Percentiles rank a stretch among this genome's conserved stretches.
Conservation (phyloP, 345 rosid species). For the Salix dunnii region DNA sequence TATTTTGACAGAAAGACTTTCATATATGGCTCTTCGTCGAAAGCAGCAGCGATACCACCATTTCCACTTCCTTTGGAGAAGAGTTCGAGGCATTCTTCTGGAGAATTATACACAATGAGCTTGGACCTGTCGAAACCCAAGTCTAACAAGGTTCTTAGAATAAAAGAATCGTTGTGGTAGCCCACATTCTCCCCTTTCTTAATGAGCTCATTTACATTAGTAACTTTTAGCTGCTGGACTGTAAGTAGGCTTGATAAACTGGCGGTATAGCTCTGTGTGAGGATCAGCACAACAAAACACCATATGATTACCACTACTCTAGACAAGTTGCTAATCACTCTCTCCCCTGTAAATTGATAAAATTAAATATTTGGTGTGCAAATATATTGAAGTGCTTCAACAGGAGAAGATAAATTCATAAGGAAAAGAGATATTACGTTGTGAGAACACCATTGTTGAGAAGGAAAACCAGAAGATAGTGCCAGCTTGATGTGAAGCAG, state of each 20-base stretch:
- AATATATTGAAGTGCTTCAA: not conserved
- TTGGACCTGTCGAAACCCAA: slow-evolving; percentile 17
- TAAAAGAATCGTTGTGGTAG: slow-evolving; percentile 38
- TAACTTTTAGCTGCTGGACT: slow-evolving; percentile 39
- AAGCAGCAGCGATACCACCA: too few relatives aligned
- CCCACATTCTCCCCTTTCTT: slow-evolving; percentile 40
- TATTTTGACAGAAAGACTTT: too few relatives aligned
- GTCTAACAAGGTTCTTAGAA: slow-evolving; percentile 22
- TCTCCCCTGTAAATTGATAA: slow-evolving; percentile 43
- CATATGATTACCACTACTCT: slow-evolving; percentile 51
- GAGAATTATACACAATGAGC: slow-evolving; percentile 8
- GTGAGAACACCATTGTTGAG: slow-evolving; percentile 61
- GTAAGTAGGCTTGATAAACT: slow-evolving; percentile 57
- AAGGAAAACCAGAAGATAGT: slow-evolving; percentile 71
- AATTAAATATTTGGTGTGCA: not conserved
- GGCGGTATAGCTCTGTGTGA: slow-evolving; percentile 57
- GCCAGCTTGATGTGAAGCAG: slow-evolving; percentile 39
- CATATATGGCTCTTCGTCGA: too few relatives aligned
- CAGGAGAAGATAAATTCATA: not conserved
- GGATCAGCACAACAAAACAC: slow-evolving; percentile 65
- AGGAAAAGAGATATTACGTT: not conserved
- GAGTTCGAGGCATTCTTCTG: slow-evolving; percentile 21
- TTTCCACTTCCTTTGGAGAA: too few relatives aligned
- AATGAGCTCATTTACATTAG: slow-evolving; percentile 36
- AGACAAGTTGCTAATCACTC: slow-evolving; percentile 45